Conservation (phyloP, 2,329 filamentous ascomycete genomes). For the Mycosphaerella sp. region DNA sequence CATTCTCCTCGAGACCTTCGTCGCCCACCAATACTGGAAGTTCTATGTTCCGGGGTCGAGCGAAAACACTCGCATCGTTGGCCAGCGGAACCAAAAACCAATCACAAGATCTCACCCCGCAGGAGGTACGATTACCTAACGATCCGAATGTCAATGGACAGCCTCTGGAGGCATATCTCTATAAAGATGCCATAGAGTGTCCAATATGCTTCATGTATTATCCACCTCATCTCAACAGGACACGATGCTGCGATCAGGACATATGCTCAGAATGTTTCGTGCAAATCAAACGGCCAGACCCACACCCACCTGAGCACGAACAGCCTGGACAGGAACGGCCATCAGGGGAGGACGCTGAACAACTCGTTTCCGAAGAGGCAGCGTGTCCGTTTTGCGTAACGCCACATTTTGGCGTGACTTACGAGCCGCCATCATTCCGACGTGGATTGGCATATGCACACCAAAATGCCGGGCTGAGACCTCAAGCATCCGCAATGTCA, state of each 20-base stretch:
- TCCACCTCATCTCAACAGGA: constrained; percentile 88
- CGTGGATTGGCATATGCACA: constrained; percentile 68
- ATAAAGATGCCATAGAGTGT: constrained; percentile 85
- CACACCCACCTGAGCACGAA: constrained; percentile 70
- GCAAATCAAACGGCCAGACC: constrained; percentile 92
- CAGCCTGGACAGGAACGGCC: constrained; percentile 33
- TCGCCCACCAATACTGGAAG: constrained; percentile 41
- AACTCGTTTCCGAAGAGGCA: constrained; percentile 84
- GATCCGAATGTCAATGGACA: constrained; percentile 94
- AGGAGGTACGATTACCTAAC: constrained; percentile 70
- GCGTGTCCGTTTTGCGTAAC: constrained; percentile 93
- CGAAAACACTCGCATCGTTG: constrained; percentile 81
- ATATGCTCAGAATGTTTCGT: constrained; percentile 99
- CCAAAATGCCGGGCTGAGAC: constrained; percentile 47
- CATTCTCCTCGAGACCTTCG: constrained; percentile 50
- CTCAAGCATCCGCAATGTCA: constrained; percentile 66
- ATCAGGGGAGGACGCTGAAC: constrained; percentile 47
- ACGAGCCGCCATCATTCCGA: constrained; percentile 81
- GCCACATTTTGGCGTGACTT: constrained; percentile 93
- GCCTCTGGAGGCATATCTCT: constrained; percentile 83
- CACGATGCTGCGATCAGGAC: constrained; percentile 87
- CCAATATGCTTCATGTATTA: constrained; percentile 97
- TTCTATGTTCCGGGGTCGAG: constrained; percentile 68
- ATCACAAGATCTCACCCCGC: constrained; percentile 61
- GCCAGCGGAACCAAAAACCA: constrained; percentile 67